Evolutionary conservation across 352 stramenopile genomes (phyloP).

Genomic region (Plasmopara viticola): DNA sequence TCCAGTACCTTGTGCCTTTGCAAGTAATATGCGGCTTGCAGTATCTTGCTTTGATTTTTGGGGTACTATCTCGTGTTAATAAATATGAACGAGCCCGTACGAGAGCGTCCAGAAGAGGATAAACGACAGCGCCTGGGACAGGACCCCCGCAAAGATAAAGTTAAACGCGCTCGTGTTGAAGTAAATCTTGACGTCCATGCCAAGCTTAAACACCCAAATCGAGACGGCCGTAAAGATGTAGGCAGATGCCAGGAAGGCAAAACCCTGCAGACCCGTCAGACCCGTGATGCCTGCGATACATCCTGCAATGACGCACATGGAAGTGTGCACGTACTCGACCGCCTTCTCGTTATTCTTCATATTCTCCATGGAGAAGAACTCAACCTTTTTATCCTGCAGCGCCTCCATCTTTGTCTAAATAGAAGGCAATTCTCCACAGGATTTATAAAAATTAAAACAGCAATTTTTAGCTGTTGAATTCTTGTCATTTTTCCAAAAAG

Average conservation of each 20-base stretch:
- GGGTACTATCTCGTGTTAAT: conserved; percentile 32
- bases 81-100: conserved; percentile 88
- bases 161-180: conserved; percentile 64
- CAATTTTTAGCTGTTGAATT: too few relatives aligned
- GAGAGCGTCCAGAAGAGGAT: conserved; percentile 87
- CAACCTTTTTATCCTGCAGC: conserved; percentile 61
- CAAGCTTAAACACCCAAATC: conserved; percentile 70
- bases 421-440: too few relatives aligned
- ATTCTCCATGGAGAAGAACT: conserved; percentile 87
- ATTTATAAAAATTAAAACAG: too few relatives aligned
- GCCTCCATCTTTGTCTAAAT: conserved; percentile 36
- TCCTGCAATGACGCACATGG: conserved; percentile 78
- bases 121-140: conserved; percentile 75
- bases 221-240: conserved; percentile 64
- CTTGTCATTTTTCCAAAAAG: too few relatives aligned
- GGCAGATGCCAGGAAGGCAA: conserved; percentile 57
- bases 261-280: conserved; percentile 66
- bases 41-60: too few relatives aligned
- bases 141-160: conserved; percentile 70
- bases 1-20: too few relatives aligned
- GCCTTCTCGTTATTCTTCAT: conserved; percentile 77
- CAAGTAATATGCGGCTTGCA: too few relatives aligned
- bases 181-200: conserved; percentile 68
- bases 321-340: conserved; percentile 73
- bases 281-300: conserved; percentile 78